These are phyloP conservation scores for Aspergillus transmontanensis DNA, from an alignment of 2,329 filamentous ascomycete genomes.

Conservation along the genomic window DNA sequence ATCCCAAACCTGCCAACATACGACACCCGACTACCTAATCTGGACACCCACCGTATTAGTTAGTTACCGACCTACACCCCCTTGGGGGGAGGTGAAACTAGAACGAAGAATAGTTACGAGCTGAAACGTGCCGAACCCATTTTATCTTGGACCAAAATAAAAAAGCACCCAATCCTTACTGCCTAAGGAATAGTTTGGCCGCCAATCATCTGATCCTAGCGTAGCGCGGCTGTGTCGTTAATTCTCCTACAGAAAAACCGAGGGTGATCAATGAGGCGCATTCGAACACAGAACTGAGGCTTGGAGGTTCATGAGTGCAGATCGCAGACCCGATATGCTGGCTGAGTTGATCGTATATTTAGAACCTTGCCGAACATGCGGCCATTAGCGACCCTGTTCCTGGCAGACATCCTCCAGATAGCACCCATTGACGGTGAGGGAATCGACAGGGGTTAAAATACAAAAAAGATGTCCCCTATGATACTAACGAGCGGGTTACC, in stretches of 20 bases:
- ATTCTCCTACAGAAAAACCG: neutral
- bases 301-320: neutral
- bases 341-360: neutral
- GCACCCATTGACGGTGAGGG: neutral
- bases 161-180: neutral
- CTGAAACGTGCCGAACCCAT: constrained; percentile 4
- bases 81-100: neutral
- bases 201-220: constrained; percentile 2
- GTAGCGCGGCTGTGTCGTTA: constrained; percentile 3
- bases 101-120: neutral
- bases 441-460: neutral
- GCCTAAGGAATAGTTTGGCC: constrained; percentile 1
- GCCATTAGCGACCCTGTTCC: neutral
- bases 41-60: neutral
- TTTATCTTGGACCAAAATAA: neutral
- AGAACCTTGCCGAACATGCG: neutral
- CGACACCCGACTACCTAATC: neutral
- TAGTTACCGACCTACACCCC: neutral
- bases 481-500: neutral
- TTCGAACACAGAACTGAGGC: neutral
- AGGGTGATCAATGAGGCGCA: neutral
- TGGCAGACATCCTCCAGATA: neutral
- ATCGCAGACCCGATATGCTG: neutral
- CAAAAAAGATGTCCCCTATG: too few species aligned
- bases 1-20: neutral